phyloP scores from a whole-genome alignment of 2,329 filamentous ascomycete genomes.

The Boeremia exigua region DNA sequence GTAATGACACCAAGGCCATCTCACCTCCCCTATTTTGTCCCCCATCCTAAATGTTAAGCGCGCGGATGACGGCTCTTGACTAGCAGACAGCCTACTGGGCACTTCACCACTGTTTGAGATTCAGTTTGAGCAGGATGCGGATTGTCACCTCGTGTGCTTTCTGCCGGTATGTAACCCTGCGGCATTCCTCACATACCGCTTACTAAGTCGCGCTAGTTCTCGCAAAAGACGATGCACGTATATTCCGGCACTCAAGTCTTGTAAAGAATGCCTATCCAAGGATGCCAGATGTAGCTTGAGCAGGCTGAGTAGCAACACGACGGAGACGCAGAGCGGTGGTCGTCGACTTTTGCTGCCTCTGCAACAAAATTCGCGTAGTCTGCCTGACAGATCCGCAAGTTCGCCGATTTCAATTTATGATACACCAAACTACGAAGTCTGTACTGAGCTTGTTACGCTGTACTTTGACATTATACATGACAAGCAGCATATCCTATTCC shows the following conservation, averaged over 20 bases:
- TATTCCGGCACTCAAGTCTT: constrained; percentile 1
- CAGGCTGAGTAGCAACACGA: not conserved
- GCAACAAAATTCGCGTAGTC: not conserved
- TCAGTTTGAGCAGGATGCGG: constrained; percentile 1
- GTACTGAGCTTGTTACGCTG: constrained; percentile 2
- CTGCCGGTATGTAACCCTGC: constrained; percentile 3
- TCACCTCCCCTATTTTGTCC: not conserved
- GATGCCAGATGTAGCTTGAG: constrained; percentile 2
- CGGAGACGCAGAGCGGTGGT: not conserved
- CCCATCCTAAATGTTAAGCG: not conserved
- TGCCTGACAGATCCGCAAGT: not conserved
- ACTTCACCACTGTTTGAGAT: not conserved
- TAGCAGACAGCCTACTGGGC: constrained; percentile 1
- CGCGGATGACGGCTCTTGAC: constrained; percentile 1
- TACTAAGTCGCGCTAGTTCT: constrained; percentile 7
- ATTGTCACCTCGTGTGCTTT: constrained; percentile 11
- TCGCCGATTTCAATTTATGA: not conserved
- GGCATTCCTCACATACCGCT: not conserved
- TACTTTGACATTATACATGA: constrained; percentile 12
- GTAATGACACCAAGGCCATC: constrained; percentile 2
- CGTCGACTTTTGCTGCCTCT: not conserved
- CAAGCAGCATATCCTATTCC: constrained; percentile 11
- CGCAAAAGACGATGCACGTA: constrained; percentile 12
- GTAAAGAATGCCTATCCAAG: constrained; percentile 9
- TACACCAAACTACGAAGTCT: not conserved